A percentile compares a stretch with the other conserved stretches of the same genome.
Conservation (phyloP, 148 eudicot species). For the Rhododendron kiyosumense region DNA sequence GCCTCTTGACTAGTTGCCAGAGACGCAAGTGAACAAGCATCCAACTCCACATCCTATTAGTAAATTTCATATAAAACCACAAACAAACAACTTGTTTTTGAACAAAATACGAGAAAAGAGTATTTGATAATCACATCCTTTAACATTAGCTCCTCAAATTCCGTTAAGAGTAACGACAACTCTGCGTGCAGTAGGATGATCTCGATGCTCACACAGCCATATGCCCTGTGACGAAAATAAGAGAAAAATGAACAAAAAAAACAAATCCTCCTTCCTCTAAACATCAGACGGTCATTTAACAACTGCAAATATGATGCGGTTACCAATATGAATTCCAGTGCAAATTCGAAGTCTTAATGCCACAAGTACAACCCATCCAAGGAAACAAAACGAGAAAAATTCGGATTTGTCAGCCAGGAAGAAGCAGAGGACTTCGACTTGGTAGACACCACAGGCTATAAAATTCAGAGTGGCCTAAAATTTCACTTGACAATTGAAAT, state of each 20-base stretch:
- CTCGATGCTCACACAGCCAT: constrained; percentile 98
- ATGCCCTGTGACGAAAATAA: constrained; percentile 55
- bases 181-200: constrained; percentile 72
- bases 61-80: neutral
- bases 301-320: neutral
- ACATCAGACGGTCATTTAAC: neutral
- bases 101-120: neutral
- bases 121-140: neutral
- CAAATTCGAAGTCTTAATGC: neutral
- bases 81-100: neutral
- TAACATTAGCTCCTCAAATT: constrained; percentile 30
- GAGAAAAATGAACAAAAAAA: neutral
- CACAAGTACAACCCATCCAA: neutral
- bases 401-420: neutral
- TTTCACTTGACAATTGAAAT: neutral
- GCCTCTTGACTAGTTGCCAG: neutral
- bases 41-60: neutral
- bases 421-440: neutral
- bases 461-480: neutral
- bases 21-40: neutral
- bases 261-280: neutral
- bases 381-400: neutral
- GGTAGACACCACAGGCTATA: neutral
- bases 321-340: neutral
- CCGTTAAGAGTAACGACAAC: constrained; percentile 88